phyloP scores from a whole-genome alignment of 441 rosid genomes.

The California macrophylla region DNA sequence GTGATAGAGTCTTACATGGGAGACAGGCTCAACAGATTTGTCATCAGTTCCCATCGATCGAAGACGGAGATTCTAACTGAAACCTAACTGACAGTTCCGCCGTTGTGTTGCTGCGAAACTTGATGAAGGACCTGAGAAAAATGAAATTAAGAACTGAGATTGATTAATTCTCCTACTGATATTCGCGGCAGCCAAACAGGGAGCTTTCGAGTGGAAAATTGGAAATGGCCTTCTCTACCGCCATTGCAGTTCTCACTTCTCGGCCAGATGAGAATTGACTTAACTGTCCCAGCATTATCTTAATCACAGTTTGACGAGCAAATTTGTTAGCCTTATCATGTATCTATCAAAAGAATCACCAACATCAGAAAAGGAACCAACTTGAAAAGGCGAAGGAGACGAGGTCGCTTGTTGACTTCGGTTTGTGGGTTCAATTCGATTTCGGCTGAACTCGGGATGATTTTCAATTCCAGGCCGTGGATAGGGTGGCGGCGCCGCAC shows the following conservation, averaged over 20 bases:
- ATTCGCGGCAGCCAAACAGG: slow-evolving; percentile 16
- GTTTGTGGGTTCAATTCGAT: too few species aligned
- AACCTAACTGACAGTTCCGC: not conserved
- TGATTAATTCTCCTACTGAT: not conserved
- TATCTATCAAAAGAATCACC: too few species aligned
- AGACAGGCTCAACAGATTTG: slow-evolving; percentile 30
- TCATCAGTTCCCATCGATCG: slow-evolving; percentile 38
- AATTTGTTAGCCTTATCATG: too few species aligned
- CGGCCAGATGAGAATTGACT: too few species aligned
- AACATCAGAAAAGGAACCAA: too few species aligned
- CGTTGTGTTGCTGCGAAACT: not conserved
- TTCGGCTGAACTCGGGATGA: too few species aligned
- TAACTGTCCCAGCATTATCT: too few species aligned
- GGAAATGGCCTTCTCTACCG: not conserved
- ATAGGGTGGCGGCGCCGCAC: too few species aligned
- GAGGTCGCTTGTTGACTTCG: too few species aligned
- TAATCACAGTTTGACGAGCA: too few species aligned
- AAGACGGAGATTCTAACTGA: not conserved
- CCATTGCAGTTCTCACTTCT: not conserved
- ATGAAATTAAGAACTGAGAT: not conserved
- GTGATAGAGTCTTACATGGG: slow-evolving; percentile 28
- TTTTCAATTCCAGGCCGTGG: too few species aligned
- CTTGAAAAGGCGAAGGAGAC: too few species aligned
- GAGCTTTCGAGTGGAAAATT: not conserved
- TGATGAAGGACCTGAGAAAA: not conserved